Evolutionary conservation across 2,329 filamentous ascomycete species (phyloP).

Genomic region (Penicillium brasilianum): DNA sequence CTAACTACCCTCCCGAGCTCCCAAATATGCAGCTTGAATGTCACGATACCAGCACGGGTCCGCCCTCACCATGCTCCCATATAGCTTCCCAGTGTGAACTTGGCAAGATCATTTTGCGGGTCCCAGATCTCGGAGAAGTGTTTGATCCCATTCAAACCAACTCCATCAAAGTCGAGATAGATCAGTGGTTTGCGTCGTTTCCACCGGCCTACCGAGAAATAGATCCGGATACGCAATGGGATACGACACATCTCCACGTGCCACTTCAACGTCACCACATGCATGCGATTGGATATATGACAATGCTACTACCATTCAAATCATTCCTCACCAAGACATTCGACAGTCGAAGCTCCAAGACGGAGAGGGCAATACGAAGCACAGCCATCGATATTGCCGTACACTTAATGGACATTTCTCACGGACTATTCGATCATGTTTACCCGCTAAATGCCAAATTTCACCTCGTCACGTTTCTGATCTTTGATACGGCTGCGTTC

Average conservation of each 20-base stretch:
- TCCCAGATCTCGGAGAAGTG: constrained; percentile 19
- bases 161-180: constrained; percentile 40
- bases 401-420: constrained; percentile 49
- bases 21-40: constrained; percentile 48
- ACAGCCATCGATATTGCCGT: constrained; percentile 54
- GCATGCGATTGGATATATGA: constrained; percentile 52
- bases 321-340: constrained; percentile 49
- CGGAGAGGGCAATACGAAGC: constrained; percentile 47
- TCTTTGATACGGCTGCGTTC: constrained; percentile 59
- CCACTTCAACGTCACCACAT: constrained; percentile 55
- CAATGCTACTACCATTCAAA: constrained; percentile 54
- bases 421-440: constrained; percentile 48
- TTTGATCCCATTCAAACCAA: constrained; percentile 32
- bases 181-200: constrained; percentile 52
- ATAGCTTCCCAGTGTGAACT: constrained; percentile 50
- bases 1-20: constrained; percentile 46
- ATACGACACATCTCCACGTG: constrained; percentile 51
- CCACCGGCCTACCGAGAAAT: constrained; percentile 49
- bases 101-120: constrained; percentile 36
- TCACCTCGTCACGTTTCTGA: constrained; percentile 56
- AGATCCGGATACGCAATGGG: constrained; percentile 50
- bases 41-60: constrained; percentile 37
- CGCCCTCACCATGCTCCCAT: constrained; percentile 52
- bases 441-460: constrained; percentile 55
- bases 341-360: constrained; percentile 32